Evolutionary conservation across 345 rosid genomes (phyloP).

Genomic region (Abelmoschus esculentus): DNA sequence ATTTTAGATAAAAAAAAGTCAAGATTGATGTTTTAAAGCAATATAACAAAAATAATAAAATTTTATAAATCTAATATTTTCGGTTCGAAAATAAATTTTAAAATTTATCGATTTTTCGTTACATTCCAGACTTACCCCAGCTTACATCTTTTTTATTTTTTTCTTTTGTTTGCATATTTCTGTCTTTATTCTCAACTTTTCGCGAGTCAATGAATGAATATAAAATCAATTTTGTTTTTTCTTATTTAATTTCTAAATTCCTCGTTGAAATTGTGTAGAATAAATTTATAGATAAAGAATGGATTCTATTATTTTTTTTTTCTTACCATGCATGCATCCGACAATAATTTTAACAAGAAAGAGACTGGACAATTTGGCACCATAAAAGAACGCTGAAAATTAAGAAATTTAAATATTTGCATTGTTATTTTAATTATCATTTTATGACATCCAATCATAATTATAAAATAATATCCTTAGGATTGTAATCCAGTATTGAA

Average conservation of each 20-base stretch:
- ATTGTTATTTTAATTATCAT: background rate
- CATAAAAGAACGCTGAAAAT: background rate
- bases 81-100: no score
- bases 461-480: background rate
- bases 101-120: no score
- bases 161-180: no score
- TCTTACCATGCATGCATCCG: conserved; percentile 1
- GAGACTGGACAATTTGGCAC: background rate
- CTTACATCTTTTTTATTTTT: no score
- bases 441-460: background rate
- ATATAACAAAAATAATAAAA: no score
- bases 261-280: conserved; percentile 5
- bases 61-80: no score
- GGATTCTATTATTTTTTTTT: background rate
- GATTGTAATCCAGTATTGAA: background rate
- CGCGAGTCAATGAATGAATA: background rate
- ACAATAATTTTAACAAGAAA: conserved; percentile 1
- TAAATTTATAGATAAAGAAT: background rate
- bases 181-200: background rate
- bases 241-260: background rate
- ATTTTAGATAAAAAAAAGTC: no score
- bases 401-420: no score
- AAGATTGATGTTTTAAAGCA: no score
- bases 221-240: background rate
- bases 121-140: no score